Base-by-base conservation (phyloP, 805 yeast species). In the Candida xiaguanensis region DNA sequence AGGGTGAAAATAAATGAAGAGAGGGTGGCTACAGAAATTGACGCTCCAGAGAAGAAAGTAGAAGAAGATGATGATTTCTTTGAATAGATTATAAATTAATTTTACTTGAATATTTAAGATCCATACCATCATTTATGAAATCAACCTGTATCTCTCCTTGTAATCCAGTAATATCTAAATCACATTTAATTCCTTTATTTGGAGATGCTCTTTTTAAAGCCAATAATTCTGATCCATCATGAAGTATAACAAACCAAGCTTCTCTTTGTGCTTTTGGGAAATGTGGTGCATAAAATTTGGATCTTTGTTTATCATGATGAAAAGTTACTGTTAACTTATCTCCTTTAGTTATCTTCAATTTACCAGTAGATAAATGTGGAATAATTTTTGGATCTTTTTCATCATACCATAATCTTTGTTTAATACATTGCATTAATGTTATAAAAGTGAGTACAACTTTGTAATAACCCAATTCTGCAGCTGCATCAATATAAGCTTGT, bases 241-340 rank as follows among this genome's bases (percentile, higher is more conserved):
- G 65, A 8, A 81, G 49, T 34, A 91, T 75, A 8, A 81, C 74
- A 58, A 91, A 87, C 98, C 99, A 93, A 0, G 95, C 79, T 56
- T 93, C 98, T 52, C 88, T 82, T 61, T 93, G 99, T 2, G 80
- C 69, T 59, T 93, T 91, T 32, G 96, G 95, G 64, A 86, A 93
- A 50, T 76, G 77, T 2, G 95, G 91, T 41, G 90, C 71, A 52
- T 81, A 78, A 37, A 87, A 75, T 47, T 76, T 77, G 65, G 79
- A 85, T 32, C n/a, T n/a, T n/a, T n/a, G n/a, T n/a, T n/a, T n/a
- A n/a, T n/a, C n/a, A n/a, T 85, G 95, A 7, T 55, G 58, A 26
- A 87, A 61, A 15, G 58, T 62, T 15, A 86, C 65, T 0, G 42
- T 46, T 12, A 85, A 34, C 0, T 57, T 40, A 7, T 48, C 51